A percentile compares a stretch with the other conserved stretches of the same genome.
Evolutionary conservation across 352 stramenopile genomes (phyloP).

Genomic region (Globisporangium nunn): DNA sequence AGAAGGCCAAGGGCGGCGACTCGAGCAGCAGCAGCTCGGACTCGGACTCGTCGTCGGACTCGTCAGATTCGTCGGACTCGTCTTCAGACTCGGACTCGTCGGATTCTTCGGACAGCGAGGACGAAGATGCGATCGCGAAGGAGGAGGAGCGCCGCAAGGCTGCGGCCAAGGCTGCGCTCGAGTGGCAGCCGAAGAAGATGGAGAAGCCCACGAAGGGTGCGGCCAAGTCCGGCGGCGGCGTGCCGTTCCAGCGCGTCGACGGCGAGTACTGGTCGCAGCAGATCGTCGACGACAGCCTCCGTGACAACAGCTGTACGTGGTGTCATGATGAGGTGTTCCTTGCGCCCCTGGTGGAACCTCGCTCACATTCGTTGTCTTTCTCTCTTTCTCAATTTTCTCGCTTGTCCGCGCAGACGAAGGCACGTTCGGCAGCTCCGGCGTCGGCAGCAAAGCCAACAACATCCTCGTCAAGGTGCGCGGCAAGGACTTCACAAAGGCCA

Average conservation of each 20-base stretch:
- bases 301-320: constrained; percentile 94
- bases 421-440: constrained; percentile 94
- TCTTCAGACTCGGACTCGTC: constrained; percentile 22
- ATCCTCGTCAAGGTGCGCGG: constrained; percentile 96
- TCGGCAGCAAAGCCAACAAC: constrained; percentile 96
- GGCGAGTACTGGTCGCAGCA: constrained; percentile 92
- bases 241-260: constrained; percentile 97
- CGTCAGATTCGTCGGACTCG: constrained; percentile 33
- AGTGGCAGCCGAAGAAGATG: constrained; percentile 90
- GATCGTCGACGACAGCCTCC: constrained; percentile 90
- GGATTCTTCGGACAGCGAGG: constrained; percentile 32
- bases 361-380: neutral
- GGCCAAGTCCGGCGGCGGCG: constrained; percentile 82
- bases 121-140: constrained; percentile 65
- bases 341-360: neutral
- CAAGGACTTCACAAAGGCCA: constrained; percentile 99
- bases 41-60: constrained; percentile 27
- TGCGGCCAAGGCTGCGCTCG: constrained; percentile 83
- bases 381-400: neutral
- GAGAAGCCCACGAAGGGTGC: constrained; percentile 45
- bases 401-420: constrained; percentile 71
- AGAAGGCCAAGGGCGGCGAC: constrained; percentile 27
- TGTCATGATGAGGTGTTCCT: neutral
- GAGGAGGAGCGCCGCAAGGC: constrained; percentile 61
- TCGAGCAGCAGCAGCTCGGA: constrained; percentile 38